phyloP scores from a whole-genome alignment of 208 protist species.

The Jaenimonas drosophilae region DNA sequence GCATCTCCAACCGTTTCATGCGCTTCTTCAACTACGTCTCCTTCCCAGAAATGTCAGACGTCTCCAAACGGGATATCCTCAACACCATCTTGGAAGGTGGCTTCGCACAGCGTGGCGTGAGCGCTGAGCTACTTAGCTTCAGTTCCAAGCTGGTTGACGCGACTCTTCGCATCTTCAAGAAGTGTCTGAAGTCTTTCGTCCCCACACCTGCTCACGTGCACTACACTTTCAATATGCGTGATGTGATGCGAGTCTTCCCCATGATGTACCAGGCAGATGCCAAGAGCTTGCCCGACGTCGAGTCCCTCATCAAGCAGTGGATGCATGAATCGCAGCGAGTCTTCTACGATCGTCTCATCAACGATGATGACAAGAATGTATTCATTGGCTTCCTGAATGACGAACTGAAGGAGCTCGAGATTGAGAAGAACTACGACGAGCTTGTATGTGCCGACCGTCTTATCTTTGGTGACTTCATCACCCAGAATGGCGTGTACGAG shows the following conservation, averaged over 20 bases:
- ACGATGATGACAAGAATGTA: slow-evolving; percentile 70
- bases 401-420: slow-evolving; percentile 53
- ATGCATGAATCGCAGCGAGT: slow-evolving; percentile 94
- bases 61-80: slow-evolving; percentile 91
- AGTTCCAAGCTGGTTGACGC: slow-evolving; percentile 66
- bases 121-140: slow-evolving; percentile 43
- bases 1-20: slow-evolving; percentile 94
- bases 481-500: slow-evolving; percentile 68
- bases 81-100: slow-evolving; percentile 89
- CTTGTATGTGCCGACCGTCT: slow-evolving; percentile 71
- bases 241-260: slow-evolving; percentile 96
- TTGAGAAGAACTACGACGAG: slow-evolving; percentile 40
- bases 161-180: slow-evolving; percentile 91
- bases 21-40: slow-evolving; percentile 96
- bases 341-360: slow-evolving; percentile 93
- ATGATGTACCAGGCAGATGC: slow-evolving; percentile 85
- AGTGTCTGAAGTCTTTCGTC: slow-evolving; percentile 85
- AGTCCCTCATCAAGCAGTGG: slow-evolving; percentile 88
- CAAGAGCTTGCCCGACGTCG: slow-evolving; percentile 42
- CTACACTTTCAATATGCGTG: slow-evolving; percentile 99
- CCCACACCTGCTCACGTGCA: slow-evolving; percentile 97
- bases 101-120: slow-evolving; percentile 61
- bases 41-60: slow-evolving; percentile 94
- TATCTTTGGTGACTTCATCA: slow-evolving; percentile 93
- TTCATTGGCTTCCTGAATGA: slow-evolving; percentile 70